Conservation (phyloP, 2,329 filamentous ascomycete genomes). For the Cercospora zeina region DNA sequence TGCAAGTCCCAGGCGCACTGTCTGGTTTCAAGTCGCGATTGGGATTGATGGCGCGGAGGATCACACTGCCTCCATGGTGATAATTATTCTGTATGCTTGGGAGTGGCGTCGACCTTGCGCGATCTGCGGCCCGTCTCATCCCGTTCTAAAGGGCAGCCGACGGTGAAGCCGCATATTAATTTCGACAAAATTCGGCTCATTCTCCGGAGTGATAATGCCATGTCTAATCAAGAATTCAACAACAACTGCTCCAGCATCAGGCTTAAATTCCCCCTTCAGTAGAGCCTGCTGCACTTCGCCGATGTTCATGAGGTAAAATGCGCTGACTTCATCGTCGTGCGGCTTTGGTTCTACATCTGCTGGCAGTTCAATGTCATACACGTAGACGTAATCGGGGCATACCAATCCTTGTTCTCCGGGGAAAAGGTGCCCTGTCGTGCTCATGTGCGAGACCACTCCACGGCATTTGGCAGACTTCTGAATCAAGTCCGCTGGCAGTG, state of each 20-base stretch:
- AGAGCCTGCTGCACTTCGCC: slow-evolving; percentile 70
- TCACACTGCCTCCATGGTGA: neutral
- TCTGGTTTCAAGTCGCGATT: too few relatives aligned
- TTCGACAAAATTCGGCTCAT: slow-evolving; percentile 74
- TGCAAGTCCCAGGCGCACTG: too few relatives aligned
- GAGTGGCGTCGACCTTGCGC: neutral
- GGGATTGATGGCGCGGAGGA: neutral
- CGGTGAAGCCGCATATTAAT: slow-evolving; percentile 75
- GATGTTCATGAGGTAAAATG: slow-evolving; percentile 73
- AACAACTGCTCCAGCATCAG: slow-evolving; percentile 82
- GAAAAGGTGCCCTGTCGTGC: slow-evolving; percentile 70
- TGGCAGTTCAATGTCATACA: slow-evolving; percentile 82
- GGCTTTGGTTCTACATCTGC: slow-evolving; percentile 67
- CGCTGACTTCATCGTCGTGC: slow-evolving; percentile 83
- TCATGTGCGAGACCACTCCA: slow-evolving; percentile 79
- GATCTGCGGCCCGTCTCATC: slow-evolving; percentile 15
- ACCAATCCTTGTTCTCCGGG: slow-evolving; percentile 78
- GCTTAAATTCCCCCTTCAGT: slow-evolving; percentile 75
- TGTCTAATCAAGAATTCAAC: slow-evolving; percentile 87
- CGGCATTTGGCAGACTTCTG: slow-evolving; percentile 57
- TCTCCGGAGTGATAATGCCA: slow-evolving; percentile 72
- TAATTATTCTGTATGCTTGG: neutral
- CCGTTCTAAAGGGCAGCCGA: slow-evolving; percentile 67
- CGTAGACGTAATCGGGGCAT: slow-evolving; percentile 85
- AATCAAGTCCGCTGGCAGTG: slow-evolving; percentile 68